Conservation (phyloP, 305 asterid genomes). For the Solanum aculeatissimum region DNA sequence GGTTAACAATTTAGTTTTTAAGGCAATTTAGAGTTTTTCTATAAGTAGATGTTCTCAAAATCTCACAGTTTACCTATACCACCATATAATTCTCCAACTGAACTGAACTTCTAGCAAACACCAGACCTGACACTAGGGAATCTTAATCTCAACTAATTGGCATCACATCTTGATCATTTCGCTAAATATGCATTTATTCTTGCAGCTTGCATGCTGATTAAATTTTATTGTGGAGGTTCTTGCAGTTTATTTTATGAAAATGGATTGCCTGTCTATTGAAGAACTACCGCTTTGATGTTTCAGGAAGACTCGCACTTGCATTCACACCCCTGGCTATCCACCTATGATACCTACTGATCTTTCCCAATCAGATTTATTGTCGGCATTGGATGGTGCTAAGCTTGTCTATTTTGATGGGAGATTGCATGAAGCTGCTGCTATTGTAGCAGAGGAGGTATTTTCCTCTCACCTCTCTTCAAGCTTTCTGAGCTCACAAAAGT, state of each 20-base stretch:
- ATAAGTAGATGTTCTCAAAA: neutral
- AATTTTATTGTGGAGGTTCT: neutral
- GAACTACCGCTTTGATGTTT: constrained; percentile 8
- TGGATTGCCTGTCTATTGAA: neutral
- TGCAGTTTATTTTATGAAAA: neutral
- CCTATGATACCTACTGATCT: constrained; percentile 85
- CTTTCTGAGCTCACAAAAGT: neutral
- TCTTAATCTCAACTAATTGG: neutral
- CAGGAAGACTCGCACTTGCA: constrained; percentile 97
- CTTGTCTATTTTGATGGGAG: constrained; percentile 78
- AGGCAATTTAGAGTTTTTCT: neutral
- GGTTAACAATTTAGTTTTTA: neutral
- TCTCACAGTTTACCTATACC: neutral
- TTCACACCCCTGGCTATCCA: constrained; percentile 94
- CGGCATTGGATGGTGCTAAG: constrained; percentile 62
- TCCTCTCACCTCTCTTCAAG: neutral
- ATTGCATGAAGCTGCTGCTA: constrained; percentile 74
- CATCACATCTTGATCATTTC: neutral
- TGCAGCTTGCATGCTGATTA: neutral
- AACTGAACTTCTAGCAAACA: neutral
- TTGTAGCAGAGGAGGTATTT: constrained; percentile 79
- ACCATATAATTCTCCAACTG: neutral
- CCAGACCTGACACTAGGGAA: neutral
- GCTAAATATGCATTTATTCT: neutral
- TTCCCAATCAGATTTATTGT: constrained; percentile 38